phyloP scores from a whole-genome alignment of 331 rosid species.

The Stylosanthes scabra region DNA sequence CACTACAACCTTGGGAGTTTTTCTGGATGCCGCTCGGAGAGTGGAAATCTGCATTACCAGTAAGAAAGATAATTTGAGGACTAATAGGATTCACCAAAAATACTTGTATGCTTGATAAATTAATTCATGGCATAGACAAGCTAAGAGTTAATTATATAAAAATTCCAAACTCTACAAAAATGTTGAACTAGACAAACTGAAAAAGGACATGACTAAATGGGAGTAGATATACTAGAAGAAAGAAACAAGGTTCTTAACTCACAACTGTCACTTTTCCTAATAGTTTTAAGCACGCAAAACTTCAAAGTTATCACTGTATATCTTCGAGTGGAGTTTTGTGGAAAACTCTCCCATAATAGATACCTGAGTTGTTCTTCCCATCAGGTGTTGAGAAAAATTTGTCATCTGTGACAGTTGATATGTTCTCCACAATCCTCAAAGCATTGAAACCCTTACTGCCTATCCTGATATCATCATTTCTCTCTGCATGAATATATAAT shows the following conservation, averaged over 20 bases:
- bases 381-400: conserved; percentile 45
- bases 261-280: conserved; percentile 27
- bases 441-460: conserved; percentile 38
- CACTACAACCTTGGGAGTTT: conserved; percentile 37
- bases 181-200: not conserved
- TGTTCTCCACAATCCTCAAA: conserved; percentile 39
- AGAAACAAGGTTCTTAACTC: not conserved
- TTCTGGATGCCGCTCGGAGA: conserved; percentile 37
- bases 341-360: conserved; percentile 30
- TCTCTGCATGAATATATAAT: conserved; percentile 52
- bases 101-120: conserved; percentile 2
- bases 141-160: not conserved
- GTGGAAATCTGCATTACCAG: conserved; percentile 38
- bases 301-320: conserved; percentile 10
- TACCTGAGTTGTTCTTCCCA: conserved; percentile 56
- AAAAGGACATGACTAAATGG: not conserved
- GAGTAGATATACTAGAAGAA: not conserved
- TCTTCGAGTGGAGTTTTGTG: conserved; percentile 8
- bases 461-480: conserved; percentile 25
- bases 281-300: conserved; percentile 4
- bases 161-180: not conserved
- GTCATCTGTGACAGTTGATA: conserved; percentile 41
- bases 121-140: conserved; percentile 25
- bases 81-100: not conserved
- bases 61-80: conserved; percentile 19